phyloP scores from a whole-genome alignment of 305 asterid species.

The Fraxinus sp. region DNA sequence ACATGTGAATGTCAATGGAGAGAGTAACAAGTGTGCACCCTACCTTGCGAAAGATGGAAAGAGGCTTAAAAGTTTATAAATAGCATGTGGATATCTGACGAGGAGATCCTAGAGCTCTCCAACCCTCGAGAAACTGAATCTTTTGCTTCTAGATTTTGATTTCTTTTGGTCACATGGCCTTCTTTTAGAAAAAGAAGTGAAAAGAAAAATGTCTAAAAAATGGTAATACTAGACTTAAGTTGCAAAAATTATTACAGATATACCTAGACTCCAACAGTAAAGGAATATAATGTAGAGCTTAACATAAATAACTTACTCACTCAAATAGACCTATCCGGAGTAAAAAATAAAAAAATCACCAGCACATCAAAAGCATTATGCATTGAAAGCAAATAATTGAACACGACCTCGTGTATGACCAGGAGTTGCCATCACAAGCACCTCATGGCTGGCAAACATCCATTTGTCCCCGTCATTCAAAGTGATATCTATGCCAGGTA shows the following conservation, averaged over 20 bases:
- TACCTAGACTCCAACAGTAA: background rate
- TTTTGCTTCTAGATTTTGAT: background rate
- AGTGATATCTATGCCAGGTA: constrained; percentile 92
- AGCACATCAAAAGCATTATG: background rate
- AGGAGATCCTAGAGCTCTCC: background rate
- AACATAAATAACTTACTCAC: background rate
- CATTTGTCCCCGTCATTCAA: constrained; percentile 89
- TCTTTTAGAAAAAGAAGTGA: background rate
- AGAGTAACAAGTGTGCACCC: background rate
- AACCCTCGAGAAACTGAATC: background rate
- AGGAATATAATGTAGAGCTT: background rate
- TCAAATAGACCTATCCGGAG: background rate
- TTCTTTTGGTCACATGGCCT: background rate
- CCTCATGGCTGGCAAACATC: constrained; percentile 99
- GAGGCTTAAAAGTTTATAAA: background rate
- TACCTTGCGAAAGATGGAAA: background rate
- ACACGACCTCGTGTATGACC: constrained; percentile 90
- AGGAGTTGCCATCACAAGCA: constrained; percentile 81
- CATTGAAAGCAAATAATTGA: constrained; percentile 1
- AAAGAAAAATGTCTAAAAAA: constrained; percentile 1
- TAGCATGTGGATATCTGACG: background rate
- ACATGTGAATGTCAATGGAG: background rate
- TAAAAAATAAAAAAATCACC: background rate
- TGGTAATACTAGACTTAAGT: background rate
- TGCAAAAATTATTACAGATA: background rate